Percentiles rank a stretch among this genome's conserved stretches.
Evolutionary conservation across 108 stramenopile genomes (phyloP).

Genomic region (Cyclotella choctawhatcheeana): DNA sequence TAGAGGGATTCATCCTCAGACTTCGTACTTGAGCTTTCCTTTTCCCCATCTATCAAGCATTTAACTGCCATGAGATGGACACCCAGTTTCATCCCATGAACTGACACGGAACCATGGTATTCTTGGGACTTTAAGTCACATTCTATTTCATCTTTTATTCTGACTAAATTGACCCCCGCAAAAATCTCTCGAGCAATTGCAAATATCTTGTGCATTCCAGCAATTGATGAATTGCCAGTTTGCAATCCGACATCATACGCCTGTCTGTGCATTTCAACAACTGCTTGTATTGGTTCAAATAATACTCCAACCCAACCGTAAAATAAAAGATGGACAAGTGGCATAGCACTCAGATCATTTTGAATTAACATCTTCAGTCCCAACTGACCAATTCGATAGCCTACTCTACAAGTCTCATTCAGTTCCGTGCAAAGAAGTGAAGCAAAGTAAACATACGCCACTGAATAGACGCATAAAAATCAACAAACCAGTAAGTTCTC

Average conservation of each 20-base stretch:
- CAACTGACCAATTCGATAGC: slow-evolving; percentile 25
- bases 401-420: not conserved
- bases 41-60: no score
- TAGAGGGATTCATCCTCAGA: no score
- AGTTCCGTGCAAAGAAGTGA: slow-evolving; percentile 9
- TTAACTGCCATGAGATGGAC: no score
- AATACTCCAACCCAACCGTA: slow-evolving; percentile 23
- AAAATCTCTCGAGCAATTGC: slow-evolving; percentile 9
- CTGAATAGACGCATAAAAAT: not conserved
- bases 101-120: not conserved
- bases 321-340: slow-evolving; percentile 1
- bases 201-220: slow-evolving; percentile 16
- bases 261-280: slow-evolving; percentile 25
- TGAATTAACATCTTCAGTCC: slow-evolving; percentile 15
- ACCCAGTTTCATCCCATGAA: no score
- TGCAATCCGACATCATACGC: slow-evolving; percentile 32
- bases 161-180: slow-evolving; percentile 23
- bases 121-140: slow-evolving; percentile 19
- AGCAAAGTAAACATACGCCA: slow-evolving; percentile 29
- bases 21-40: no score
- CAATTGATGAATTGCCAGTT: slow-evolving; percentile 16
- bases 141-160: slow-evolving; percentile 22
- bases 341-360: not conserved
- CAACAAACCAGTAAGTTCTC: not conserved
- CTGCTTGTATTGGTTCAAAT: slow-evolving; percentile 28